Percentiles rank a stretch among this genome's conserved stretches.
phyloP scores from a whole-genome alignment of 331 rosid genomes.

The Dryas integrifolia region DNA sequence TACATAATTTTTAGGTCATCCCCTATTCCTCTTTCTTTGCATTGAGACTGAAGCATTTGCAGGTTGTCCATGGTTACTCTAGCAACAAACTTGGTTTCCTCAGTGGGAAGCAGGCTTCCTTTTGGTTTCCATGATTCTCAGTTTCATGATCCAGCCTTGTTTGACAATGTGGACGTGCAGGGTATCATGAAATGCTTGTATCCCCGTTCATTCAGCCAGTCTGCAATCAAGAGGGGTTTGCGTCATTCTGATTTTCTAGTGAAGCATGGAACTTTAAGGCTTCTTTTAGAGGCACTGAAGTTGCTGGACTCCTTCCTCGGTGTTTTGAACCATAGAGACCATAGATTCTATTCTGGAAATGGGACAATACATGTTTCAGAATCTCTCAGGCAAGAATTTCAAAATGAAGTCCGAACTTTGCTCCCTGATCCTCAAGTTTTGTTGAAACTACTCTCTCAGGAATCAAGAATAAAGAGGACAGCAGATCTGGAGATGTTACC shows the following conservation, averaged over 20 bases:
- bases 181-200: conserved; percentile 63
- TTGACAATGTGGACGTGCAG: conserved; percentile 44
- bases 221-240: conserved; percentile 74
- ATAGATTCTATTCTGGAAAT: conserved; percentile 25
- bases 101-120: conserved; percentile 45
- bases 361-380: conserved; percentile 25
- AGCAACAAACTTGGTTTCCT: conserved; percentile 73
- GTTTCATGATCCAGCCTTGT: conserved; percentile 32
- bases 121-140: conserved; percentile 42
- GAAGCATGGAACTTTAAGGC: conserved; percentile 79
- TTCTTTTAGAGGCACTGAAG: conserved; percentile 73
- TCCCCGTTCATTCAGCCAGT: conserved; percentile 72
- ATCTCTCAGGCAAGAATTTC: conserved; percentile 61
- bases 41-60: conserved; percentile 43
- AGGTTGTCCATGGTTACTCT: conserved; percentile 64
- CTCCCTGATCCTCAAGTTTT: conserved; percentile 86
- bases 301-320: conserved; percentile 56
- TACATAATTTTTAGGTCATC: not conserved
- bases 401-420: conserved; percentile 58
- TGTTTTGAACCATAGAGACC: conserved; percentile 34
- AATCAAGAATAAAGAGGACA: conserved; percentile 47
- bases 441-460: conserved; percentile 52
- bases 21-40: conserved; percentile 13
- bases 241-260: conserved; percentile 66
- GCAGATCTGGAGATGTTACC: conserved; percentile 22